Percentiles rank a stretch among this genome's conserved stretches.
Evolutionary conservation across 495 filamentous ascomycete species (phyloP).

Genomic region (Hypoxylon perforatum): DNA sequence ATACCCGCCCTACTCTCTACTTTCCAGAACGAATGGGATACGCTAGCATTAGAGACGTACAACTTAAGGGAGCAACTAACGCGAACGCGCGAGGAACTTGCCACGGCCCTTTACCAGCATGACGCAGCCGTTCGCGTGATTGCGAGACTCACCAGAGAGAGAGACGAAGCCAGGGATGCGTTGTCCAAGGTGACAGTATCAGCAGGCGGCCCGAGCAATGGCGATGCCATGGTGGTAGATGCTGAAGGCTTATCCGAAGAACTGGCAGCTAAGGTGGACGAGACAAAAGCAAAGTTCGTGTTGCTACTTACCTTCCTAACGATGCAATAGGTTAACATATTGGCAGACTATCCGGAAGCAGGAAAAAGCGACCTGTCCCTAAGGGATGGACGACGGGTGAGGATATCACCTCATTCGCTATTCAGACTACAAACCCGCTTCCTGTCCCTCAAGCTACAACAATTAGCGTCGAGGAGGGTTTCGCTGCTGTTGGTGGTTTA

Average conservation of each 20-base stretch:
- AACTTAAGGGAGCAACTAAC: slow-evolving; percentile 86
- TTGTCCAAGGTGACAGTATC: slow-evolving; percentile 83
- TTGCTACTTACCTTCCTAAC: not conserved
- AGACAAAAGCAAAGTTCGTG: slow-evolving; percentile 79
- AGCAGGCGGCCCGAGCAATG: slow-evolving; percentile 65
- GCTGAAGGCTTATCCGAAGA: slow-evolving; percentile 74
- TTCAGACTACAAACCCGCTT: slow-evolving; percentile 71
- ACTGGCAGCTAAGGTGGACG: slow-evolving; percentile 78
- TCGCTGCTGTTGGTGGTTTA: slow-evolving; percentile 81
- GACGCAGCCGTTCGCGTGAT: slow-evolving; percentile 96
- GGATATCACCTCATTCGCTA: slow-evolving; percentile 73
- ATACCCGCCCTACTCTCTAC: slow-evolving; percentile 94
- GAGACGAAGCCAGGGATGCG: slow-evolving; percentile 94
- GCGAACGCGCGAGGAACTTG: slow-evolving; percentile 92
- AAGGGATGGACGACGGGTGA: slow-evolving; percentile 85
- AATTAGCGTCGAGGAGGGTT: slow-evolving; percentile 75
- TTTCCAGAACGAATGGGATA: slow-evolving; percentile 99
- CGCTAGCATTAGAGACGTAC: slow-evolving; percentile 88
- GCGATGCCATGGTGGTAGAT: slow-evolving; percentile 94
- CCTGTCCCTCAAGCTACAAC: slow-evolving; percentile 67
- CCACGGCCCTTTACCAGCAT: slow-evolving; percentile 92
- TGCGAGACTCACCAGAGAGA: slow-evolving; percentile 84
- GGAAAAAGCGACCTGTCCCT: slow-evolving; percentile 88
- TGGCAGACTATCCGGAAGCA: slow-evolving; percentile 78
- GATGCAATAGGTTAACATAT: slow-evolving; percentile 16